These are phyloP conservation scores for Ophiostoma sp. DNA, from an alignment of 2,329 filamentous ascomycete genomes.

Conservation along the genomic window DNA sequence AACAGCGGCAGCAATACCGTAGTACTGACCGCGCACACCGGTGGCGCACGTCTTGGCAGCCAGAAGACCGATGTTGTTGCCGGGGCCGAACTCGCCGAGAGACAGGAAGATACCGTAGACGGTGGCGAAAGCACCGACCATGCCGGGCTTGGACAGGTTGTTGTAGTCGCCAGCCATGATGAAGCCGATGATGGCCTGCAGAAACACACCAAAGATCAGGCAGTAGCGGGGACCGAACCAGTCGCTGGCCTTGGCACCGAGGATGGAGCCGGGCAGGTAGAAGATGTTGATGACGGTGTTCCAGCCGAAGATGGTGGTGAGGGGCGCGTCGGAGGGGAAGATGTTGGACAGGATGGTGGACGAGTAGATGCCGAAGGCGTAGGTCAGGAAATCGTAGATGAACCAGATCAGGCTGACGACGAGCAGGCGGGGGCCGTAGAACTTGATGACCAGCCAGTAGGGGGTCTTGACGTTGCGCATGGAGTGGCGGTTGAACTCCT, in stretches of 20 bases:
- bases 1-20: conserved; percentile 64
- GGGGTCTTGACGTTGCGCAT: conserved; percentile 59
- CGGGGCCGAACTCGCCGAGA: conserved; percentile 75
- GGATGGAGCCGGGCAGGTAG: conserved; percentile 75
- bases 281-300: conserved; percentile 84
- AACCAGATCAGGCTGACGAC: conserved; percentile 76
- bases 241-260: conserved; percentile 73
- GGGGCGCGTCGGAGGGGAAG: conserved; percentile 47
- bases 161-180: conserved; percentile 79
- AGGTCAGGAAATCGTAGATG: conserved; percentile 76
- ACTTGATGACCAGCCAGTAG: conserved; percentile 52
- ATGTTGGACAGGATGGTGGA: conserved; percentile 65
- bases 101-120: conserved; percentile 74
- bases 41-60: conserved; percentile 86
- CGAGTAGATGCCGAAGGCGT: conserved; percentile 82
- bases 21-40: conserved; percentile 73
- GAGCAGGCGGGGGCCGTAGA: conserved; percentile 68
- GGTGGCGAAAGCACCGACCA: conserved; percentile 71
- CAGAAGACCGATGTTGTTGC: conserved; percentile 84
- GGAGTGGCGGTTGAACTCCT: conserved; percentile 65
- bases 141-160: conserved; percentile 57
- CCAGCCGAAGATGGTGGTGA: conserved; percentile 82
- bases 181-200: conserved; percentile 76
- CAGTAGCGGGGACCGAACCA: conserved; percentile 72
- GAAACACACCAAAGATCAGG: conserved; percentile 61